Conservation (phyloP, 2,329 filamentous ascomycete genomes). For the Chrysosporium keratinophilum region DNA sequence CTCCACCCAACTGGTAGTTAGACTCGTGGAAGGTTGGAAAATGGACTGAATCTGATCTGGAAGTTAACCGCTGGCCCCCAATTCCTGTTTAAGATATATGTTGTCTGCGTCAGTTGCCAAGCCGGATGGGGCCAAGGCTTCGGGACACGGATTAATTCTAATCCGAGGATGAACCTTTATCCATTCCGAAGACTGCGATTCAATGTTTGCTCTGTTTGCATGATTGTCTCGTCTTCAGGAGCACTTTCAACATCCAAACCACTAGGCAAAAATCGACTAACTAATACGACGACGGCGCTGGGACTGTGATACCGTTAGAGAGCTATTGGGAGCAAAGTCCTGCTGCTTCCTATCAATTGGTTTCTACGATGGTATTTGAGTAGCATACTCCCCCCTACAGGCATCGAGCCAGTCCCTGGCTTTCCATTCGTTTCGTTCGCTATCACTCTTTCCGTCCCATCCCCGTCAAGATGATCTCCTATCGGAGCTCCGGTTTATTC, state of each 20-base stretch:
- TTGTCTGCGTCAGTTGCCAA: too few species aligned
- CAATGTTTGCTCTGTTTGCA: too few species aligned
- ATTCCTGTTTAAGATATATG: too few species aligned
- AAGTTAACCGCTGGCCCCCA: too few species aligned
- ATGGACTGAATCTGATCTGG: too few species aligned
- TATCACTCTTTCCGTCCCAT: not conserved
- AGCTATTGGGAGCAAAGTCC: not conserved
- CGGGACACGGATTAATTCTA: too few species aligned
- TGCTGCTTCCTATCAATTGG: not conserved
- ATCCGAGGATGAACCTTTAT: too few species aligned
- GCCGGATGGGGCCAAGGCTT: too few species aligned
- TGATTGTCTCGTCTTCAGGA: not conserved
- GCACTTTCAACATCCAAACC: not conserved
- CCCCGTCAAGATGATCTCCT: slow-evolving; percentile 29
- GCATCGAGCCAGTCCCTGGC: not conserved
- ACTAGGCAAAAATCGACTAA: not conserved
- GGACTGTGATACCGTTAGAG: not conserved
- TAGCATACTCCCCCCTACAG: not conserved
- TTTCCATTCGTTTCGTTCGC: not conserved
- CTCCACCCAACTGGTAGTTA: too few species aligned
- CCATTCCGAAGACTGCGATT: too few species aligned
- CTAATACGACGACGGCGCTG: not conserved
- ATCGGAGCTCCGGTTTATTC: slow-evolving; percentile 34
- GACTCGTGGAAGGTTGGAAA: too few species aligned
- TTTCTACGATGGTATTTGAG: not conserved